These are phyloP conservation scores for Cercospora canescens DNA, from an alignment of 2,329 filamentous ascomycete genomes.

Conservation along the genomic window DNA sequence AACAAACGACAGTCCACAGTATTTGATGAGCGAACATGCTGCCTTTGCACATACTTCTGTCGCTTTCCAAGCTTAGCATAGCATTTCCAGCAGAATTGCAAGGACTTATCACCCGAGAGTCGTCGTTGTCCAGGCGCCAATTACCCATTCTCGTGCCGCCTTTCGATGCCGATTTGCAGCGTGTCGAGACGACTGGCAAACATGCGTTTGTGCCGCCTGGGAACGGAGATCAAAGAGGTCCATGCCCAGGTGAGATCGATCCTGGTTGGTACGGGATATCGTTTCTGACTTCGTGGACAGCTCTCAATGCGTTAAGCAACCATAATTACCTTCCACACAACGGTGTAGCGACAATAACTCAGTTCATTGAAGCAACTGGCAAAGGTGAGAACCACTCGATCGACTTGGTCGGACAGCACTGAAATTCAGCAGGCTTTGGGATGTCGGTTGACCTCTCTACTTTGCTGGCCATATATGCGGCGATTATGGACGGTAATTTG, in stretches of 20 bases:
- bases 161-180: background rate
- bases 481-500: slow-evolving; percentile 35
- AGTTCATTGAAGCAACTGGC: background rate
- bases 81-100: background rate
- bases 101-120: background rate
- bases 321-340: slow-evolving; percentile 28
- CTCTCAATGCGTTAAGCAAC: slow-evolving; percentile 22
- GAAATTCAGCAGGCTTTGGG: slow-evolving; percentile 25
- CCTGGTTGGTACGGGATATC: background rate
- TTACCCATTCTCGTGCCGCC: background rate
- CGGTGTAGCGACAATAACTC: slow-evolving; percentile 29
- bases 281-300: background rate
- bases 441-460: slow-evolving; percentile 35
- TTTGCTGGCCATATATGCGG: slow-evolving; percentile 37
- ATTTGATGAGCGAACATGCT: background rate
- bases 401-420: background rate
- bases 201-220: background rate
- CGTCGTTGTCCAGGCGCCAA: background rate
- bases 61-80: background rate
- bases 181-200: background rate
- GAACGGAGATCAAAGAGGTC: background rate
- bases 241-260: background rate
- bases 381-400: background rate
- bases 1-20: background rate
- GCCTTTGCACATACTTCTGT: background rate